Evolutionary conservation across 1,284 basidiomycete species (phyloP).

Genomic region (Garcileccinum viscosum): DNA sequence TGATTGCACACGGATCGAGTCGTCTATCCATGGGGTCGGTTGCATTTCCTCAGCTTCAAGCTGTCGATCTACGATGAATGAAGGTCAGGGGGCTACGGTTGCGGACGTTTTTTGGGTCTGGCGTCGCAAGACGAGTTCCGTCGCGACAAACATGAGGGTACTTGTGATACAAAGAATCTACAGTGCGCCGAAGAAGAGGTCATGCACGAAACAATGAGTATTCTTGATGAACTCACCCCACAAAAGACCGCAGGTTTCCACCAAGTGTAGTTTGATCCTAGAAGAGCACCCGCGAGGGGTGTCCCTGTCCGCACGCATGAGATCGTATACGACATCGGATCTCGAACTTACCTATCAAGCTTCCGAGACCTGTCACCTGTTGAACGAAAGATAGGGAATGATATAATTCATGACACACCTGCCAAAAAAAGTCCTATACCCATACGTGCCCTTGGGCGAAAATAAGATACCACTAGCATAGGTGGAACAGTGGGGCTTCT

Average conservation of each 20-base stretch:
- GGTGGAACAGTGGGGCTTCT: not conserved
- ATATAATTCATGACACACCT: constrained; percentile 14
- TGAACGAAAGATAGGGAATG: not conserved
- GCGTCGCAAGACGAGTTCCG: constrained; percentile 12
- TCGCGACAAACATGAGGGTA: constrained; percentile 10
- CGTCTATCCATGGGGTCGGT: not conserved
- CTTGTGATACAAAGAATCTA: constrained; percentile 20
- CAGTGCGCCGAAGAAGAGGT: constrained; percentile 2
- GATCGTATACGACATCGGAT: not conserved
- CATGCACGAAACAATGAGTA: constrained; percentile 2
- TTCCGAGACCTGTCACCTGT: constrained; percentile 28
- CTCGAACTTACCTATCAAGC: constrained; percentile 28
- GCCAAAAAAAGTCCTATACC: constrained; percentile 35
- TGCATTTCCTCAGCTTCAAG: not conserved
- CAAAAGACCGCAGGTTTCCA: constrained; percentile 35
- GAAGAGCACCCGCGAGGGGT: constrained; percentile 34
- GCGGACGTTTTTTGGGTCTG: not conserved
- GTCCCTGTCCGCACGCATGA: constrained; percentile 21
- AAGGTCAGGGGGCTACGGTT: not conserved
- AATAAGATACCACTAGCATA: not conserved
- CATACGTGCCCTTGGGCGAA: constrained; percentile 27
- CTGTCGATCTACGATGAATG: not conserved
- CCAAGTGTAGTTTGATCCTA: constrained; percentile 32
- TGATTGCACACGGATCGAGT: constrained; percentile 1
- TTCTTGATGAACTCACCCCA: constrained; percentile 27